Conservation (phyloP, 352 stramenopile species). For the Peronospora farinosa region DNA sequence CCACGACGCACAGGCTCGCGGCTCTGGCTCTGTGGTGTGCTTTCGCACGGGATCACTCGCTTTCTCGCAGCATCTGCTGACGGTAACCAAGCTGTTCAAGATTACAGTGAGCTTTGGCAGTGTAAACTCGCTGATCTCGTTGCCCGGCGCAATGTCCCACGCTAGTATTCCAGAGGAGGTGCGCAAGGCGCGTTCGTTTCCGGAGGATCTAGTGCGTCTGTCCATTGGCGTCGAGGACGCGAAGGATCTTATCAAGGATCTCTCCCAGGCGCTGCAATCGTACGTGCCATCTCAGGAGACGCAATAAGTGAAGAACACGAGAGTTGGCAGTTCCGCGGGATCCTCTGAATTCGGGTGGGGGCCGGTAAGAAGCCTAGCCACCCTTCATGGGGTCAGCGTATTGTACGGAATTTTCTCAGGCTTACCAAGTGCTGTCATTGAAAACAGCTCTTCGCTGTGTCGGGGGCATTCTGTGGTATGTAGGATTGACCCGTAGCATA, state of each 20-base stretch:
- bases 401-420: slow-evolving; percentile 1
- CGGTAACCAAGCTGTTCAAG: slow-evolving; percentile 91
- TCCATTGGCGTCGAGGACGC: slow-evolving; percentile 92
- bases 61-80: slow-evolving; percentile 87
- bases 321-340: slow-evolving; percentile 13
- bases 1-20: slow-evolving; percentile 80
- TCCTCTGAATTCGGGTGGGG: slow-evolving; percentile 30
- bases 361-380: slow-evolving; percentile 24
- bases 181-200: slow-evolving; percentile 85
- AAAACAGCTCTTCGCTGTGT: slow-evolving; percentile 23
- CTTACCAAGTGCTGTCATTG: slow-evolving; percentile 14
- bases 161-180: slow-evolving; percentile 90
- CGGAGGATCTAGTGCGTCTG: slow-evolving; percentile 91
- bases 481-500: slow-evolving; percentile 28
- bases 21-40: slow-evolving; percentile 85
- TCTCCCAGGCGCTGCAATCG: slow-evolving; percentile 85
- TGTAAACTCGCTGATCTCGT: slow-evolving; percentile 90
- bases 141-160: slow-evolving; percentile 93
- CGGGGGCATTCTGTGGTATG: slow-evolving; percentile 12
- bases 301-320: slow-evolving; percentile 8
- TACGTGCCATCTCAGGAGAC: slow-evolving; percentile 40
- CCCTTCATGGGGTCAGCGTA: slow-evolving; percentile 30
- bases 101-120: slow-evolving; percentile 91
- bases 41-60: slow-evolving; percentile 85
- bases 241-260: slow-evolving; percentile 91